phyloP scores from a whole-genome alignment of 1,284 basidiomycete genomes.

The Peniophora sp. region DNA sequence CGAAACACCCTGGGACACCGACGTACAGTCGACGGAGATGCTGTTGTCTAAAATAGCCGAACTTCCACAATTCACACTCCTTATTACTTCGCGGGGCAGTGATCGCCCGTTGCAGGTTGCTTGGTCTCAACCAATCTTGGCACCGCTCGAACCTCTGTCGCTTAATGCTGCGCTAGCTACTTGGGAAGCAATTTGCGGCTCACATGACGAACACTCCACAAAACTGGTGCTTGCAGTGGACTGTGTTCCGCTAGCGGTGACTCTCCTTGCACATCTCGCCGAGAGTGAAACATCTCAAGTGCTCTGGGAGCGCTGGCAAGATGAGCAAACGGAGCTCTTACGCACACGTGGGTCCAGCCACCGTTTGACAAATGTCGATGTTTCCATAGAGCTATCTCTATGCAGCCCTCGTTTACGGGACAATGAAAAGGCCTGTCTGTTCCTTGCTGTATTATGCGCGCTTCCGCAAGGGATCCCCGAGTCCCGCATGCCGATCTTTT shows the following conservation, averaged over 20 bases:
- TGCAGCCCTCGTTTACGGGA: background rate
- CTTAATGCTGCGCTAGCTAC: background rate
- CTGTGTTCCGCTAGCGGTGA: slow-evolving; percentile 1
- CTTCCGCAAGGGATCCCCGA: background rate
- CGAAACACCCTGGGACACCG: slow-evolving; percentile 21
- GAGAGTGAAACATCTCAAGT: background rate
- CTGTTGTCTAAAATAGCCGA: background rate
- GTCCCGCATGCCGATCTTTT: background rate
- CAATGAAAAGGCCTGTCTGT: background rate
- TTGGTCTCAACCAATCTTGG: background rate
- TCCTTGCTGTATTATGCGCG: background rate
- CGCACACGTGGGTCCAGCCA: background rate
- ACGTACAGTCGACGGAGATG: background rate
- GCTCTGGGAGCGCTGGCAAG: background rate
- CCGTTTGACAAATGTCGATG: background rate
- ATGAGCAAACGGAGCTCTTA: background rate
- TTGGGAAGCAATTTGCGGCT: background rate
- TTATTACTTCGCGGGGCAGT: slow-evolving; percentile 1
- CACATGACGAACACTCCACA: background rate
- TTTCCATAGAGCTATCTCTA: background rate
- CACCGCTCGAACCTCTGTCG: background rate
- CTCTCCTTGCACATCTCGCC: background rate
- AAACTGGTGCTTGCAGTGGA: background rate
- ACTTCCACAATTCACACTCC: background rate
- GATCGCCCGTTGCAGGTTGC: background rate